Base-by-base conservation (phyloP, 1,284 basidiomycete species). In the Leucoagaricus sp. region DNA sequence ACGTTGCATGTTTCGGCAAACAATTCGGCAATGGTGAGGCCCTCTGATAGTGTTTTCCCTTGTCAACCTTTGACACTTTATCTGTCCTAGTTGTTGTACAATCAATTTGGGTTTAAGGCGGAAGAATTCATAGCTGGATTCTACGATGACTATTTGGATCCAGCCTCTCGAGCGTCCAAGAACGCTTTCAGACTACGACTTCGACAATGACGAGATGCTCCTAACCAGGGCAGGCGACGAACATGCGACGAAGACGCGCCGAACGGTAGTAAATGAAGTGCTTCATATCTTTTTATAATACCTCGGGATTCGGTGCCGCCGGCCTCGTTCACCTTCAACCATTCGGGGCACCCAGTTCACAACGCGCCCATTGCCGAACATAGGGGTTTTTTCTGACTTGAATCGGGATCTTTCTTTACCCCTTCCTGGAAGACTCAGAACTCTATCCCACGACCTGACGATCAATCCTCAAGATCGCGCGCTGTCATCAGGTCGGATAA, bases 31-130 rank as follows among this genome's bases (percentile, higher is more conserved):
- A 88, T 91, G 88, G 89, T 87, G 62, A 42, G 64, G 63, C 31
- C n/a, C 23, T 38, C 29, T 48, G 26, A 36, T 41, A 12, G 44
- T 57, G 28, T 34, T 23, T 45, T 49, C 5, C 7, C 33, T 34
- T 23, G 36, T 23, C 3, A 21, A 4, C 12, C 28, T 40, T 33
- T 21, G 21, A 51, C 38, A 23, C 29, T 42, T 26, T 12, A 23
- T 36, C 45, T 50, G 33, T 41, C 34, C 28, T 55, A 91, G 89
- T 72, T 91, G 4, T 67, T 91, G 13, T 92, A 92, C 69, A 91
- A 92, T 61, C 83, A 83, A 52, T 91, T 92, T 63, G 90, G 90
- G 17, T 91, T 92, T 79, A 92, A 92, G 64, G 87, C 88, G 0
- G 89, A 91, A 69, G 87, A 89, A 66, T 91, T 91, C 61, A 78